Conservation (phyloP, 2,329 filamentous ascomycete species). For the Metarhizium humberi region DNA sequence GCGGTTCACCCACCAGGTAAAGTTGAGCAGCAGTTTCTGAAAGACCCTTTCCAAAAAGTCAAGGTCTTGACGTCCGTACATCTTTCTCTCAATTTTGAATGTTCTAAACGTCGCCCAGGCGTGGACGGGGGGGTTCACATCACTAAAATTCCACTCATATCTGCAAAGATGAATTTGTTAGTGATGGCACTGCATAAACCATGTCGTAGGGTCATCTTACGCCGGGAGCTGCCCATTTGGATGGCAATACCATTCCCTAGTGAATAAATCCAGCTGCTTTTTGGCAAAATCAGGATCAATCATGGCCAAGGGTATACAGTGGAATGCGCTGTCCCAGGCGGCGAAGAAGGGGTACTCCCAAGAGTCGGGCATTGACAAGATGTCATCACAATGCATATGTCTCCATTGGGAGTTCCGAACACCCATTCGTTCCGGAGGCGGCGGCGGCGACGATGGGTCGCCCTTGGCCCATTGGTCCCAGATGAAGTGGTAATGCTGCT, state of each 20-base stretch:
- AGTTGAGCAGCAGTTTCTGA: constrained; percentile 91
- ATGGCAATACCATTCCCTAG: constrained; percentile 97
- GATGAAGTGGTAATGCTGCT: constrained; percentile 93
- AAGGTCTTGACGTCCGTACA: constrained; percentile 89
- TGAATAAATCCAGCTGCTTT: constrained; percentile 94
- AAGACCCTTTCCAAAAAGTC: constrained; percentile 96
- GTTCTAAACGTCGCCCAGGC: constrained; percentile 92
- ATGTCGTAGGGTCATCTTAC: constrained; percentile 32
- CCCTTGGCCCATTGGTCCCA: constrained; percentile 98
- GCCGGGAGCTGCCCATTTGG: constrained; percentile 92
- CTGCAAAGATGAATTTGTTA: constrained; percentile 22
- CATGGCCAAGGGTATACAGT: constrained; percentile 93
- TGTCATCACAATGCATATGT: constrained; percentile 89
- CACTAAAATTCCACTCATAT: constrained; percentile 94
- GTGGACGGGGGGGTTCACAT: constrained; percentile 93
- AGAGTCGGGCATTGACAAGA: constrained; percentile 94
- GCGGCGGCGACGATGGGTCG: constrained; percentile 79
- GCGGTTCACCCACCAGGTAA: constrained; percentile 98
- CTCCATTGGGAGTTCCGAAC: constrained; percentile 88
- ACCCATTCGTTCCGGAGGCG: constrained; percentile 67
- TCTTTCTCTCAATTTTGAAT: constrained; percentile 97
- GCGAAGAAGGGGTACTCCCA: constrained; percentile 99
- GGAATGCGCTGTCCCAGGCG: constrained; percentile 94
- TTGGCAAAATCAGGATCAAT: constrained; percentile 97
- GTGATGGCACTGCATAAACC: neutral